These are phyloP conservation scores for Sphenostylis stenocarpa DNA, from an alignment of 306 rosid species.

Conservation along the genomic window DNA sequence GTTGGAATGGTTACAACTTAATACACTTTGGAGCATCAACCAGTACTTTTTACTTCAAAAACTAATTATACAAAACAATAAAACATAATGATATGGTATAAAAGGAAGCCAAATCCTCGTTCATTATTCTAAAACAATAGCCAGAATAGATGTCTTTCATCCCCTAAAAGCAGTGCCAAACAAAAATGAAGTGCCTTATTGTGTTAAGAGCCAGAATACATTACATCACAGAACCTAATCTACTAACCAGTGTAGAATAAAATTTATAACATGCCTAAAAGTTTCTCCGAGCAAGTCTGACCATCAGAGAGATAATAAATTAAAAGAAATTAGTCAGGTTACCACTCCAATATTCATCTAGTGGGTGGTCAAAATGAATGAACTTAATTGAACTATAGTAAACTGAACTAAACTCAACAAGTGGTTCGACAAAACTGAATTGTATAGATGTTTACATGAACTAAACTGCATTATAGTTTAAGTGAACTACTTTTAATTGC, in stretches of 20 bases:
- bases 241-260: background rate
- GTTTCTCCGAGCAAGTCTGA: background rate
- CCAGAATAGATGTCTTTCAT: background rate
- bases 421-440: no score
- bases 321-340: background rate
- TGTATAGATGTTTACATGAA: no score
- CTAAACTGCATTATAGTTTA: no score
- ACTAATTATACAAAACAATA: background rate
- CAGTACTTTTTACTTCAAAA: slow-evolving; percentile 2
- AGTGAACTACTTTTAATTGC: no score
- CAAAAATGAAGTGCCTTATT: background rate
- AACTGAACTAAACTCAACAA: no score
- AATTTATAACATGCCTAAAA: background rate
- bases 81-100: background rate
- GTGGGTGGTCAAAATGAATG: background rate
- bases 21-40: background rate
- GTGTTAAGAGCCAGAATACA: background rate
- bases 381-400: no score
- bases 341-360: background rate
- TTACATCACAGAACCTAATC: background rate
- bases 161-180: background rate
- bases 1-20: background rate
- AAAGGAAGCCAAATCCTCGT: background rate
- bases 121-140: background rate
- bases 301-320: background rate